Evolutionary conservation across 306 rosid species (phyloP), one percentile per base, ranked within the genome.

Genomic region (Cucurbita ficifolia): DNA sequence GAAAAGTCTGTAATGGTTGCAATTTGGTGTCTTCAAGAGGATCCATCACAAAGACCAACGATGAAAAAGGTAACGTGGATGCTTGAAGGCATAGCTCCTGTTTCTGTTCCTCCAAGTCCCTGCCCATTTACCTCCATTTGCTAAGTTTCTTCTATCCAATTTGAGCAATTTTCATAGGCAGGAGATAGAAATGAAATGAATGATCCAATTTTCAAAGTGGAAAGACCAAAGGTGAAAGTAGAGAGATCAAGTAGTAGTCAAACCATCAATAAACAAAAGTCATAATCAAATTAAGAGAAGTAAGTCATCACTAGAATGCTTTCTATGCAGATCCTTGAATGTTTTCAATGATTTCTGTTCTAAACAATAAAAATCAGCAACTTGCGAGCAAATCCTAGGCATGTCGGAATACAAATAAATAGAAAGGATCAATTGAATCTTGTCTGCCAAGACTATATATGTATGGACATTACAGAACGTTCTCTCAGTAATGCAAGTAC

Each of bases 21-120:
- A 4, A 38, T 83, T 13, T 80, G 75, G 83, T 80, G 79, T 18
- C 69, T 83, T 45, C 86, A 83, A 59, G 84, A 22, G 54, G 76
- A 76, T 0, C 81, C 79, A 5, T 42, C 76, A 51, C 29, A 67
- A 72, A 70, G 85, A 55, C 84, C 84, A 2, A 50, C 68, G 14
- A 81, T 84, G 81, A 78, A 13, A 45, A 72, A 22, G 73, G 80
- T 78, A 22, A 46, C 67, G 7, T 82, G 72, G 8, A 83, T 83
- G 84, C 80, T 83, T 53, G 87, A 83, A 81, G 87, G 79, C 4
- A 39, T 74, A n/a, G 79, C 50, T 29, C 81, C 75, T 18, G 86
- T 83, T 7, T 49, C 12, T 9, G 53, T 4, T 74, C 86, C 86
- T 40, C 82, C 83, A 16, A 77, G 73, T 19, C 82, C 75, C 1